phyloP scores from a whole-genome alignment of 2,329 filamentous ascomycete species.

The Colletotrichum sp. region DNA sequence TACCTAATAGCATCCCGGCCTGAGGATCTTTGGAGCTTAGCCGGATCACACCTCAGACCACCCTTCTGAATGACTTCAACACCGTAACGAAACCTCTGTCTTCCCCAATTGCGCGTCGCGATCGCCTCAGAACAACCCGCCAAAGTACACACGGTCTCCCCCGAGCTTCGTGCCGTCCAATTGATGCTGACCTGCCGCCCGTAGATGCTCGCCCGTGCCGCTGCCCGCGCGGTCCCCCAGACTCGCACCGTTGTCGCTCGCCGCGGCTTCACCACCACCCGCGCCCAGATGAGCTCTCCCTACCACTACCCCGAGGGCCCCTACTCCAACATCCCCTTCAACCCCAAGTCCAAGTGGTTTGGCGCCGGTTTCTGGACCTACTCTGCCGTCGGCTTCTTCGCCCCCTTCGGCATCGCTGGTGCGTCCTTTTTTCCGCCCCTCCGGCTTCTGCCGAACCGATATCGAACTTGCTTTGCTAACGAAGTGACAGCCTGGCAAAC shows the following conservation, averaged over 20 bases:
- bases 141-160: neutral
- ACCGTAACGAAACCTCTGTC: conserved; percentile 5
- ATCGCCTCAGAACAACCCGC: conserved; percentile 3
- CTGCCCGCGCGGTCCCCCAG: conserved; percentile 61
- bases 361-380: conserved; percentile 82
- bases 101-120: conserved; percentile 13
- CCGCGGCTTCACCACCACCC: conserved; percentile 93
- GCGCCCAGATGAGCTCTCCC: conserved; percentile 82
- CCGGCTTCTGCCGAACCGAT: neutral
- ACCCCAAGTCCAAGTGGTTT: conserved; percentile 90
- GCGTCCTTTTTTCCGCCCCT: conserved; percentile 40
- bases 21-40: conserved; percentile 15
- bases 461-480: conserved; percentile 23
- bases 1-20: neutral
- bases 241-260: conserved; percentile 77
- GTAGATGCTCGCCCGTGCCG: conserved; percentile 85
- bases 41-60: conserved; percentile 21
- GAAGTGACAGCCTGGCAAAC: conserved; percentile 53
- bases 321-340: conserved; percentile 95
- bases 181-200: conserved; percentile 45
- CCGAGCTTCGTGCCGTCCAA: neutral
- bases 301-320: conserved; percentile 99
- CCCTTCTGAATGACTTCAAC: conserved; percentile 18
- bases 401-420: conserved; percentile 70
- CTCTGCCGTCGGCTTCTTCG: conserved; percentile 59